Conservation (phyloP, 164 flowering plant genomes). For the Litsea cubeba region DNA sequence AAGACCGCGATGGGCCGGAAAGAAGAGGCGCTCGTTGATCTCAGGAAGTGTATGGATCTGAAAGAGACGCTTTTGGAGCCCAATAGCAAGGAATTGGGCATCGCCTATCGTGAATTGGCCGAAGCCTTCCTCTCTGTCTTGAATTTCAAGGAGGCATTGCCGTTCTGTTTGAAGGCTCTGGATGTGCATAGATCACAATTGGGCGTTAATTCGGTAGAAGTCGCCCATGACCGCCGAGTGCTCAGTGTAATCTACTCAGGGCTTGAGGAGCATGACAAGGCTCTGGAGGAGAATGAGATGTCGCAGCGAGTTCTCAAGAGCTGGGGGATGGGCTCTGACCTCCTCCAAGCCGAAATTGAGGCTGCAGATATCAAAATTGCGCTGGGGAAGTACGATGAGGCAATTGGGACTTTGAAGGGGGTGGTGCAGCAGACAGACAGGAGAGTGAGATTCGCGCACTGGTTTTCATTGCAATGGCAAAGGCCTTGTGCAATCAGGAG, state of each 20-base stretch:
- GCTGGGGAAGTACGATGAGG: conserved; percentile 65
- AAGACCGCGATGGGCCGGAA: conserved; percentile 86
- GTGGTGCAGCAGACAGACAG: conserved; percentile 66
- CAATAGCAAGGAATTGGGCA: conserved; percentile 64
- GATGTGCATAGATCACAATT: conserved; percentile 54
- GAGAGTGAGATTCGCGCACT: conserved; percentile 72
- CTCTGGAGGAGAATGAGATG: conserved; percentile 74
- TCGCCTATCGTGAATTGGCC: conserved; percentile 64
- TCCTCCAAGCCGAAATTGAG: conserved; percentile 80
- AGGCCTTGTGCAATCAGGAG: conserved; percentile 67
- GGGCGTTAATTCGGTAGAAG: conserved; percentile 79
- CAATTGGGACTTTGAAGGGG: conserved; percentile 55
- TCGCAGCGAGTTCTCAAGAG: conserved; percentile 67
- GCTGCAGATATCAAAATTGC: conserved; percentile 90
- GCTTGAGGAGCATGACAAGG: conserved; percentile 76
- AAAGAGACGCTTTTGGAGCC: conserved; percentile 62
- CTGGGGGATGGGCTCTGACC: conserved; percentile 65
- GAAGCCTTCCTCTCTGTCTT: conserved; percentile 72
- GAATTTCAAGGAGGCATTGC: conserved; percentile 81
- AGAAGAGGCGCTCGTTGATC: conserved; percentile 72
- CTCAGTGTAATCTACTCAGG: conserved; percentile 85
- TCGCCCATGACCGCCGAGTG: conserved; percentile 78
- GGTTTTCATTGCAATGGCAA: conserved; percentile 70
- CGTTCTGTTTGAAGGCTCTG: conserved; percentile 65
- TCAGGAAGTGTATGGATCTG: conserved; percentile 62